Evolutionary conservation across 805 yeast genomes (phyloP).

Genomic region (Lipomyces yamadae): DNA sequence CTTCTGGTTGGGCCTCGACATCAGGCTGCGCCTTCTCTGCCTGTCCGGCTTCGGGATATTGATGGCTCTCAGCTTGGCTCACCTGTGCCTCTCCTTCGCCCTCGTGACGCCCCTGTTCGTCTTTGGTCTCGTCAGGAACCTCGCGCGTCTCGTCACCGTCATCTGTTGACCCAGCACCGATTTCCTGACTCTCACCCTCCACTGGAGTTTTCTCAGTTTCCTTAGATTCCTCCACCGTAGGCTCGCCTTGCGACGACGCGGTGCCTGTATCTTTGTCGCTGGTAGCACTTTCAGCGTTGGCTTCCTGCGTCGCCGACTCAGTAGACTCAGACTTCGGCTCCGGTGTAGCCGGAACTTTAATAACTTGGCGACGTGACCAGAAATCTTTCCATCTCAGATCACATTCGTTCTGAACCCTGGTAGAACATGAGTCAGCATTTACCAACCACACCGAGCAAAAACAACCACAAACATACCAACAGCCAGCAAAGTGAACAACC

Average conservation of each 20-base stretch:
- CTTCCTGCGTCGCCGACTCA: background rate
- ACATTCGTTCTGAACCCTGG: slow-evolving; percentile 25
- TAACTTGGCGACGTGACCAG: slow-evolving; percentile 25
- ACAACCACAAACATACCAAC: slow-evolving; percentile 22
- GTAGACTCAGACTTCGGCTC: background rate
- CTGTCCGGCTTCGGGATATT: background rate
- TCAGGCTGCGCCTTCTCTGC: background rate
- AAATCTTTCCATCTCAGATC: slow-evolving; percentile 31
- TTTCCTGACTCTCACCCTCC: background rate
- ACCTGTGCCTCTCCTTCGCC: too few species aligned
- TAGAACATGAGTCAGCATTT: background rate
- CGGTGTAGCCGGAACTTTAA: slow-evolving; percentile 5
- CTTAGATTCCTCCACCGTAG: background rate
- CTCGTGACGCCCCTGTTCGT: background rate
- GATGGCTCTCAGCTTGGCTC: background rate
- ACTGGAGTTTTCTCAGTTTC: background rate
- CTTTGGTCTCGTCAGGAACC: background rate
- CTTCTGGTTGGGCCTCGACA: background rate
- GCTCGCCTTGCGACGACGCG: background rate
- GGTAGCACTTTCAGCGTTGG: background rate
- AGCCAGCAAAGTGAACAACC: slow-evolving; percentile 38
- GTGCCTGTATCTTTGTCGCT: background rate
- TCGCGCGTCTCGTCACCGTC: background rate
- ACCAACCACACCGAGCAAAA: background rate
- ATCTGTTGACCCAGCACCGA: background rate